Evolutionary conservation across 805 yeast genomes (phyloP), one percentile per base, ranked within the genome.

Genomic region (Suhomyces emberorum): DNA sequence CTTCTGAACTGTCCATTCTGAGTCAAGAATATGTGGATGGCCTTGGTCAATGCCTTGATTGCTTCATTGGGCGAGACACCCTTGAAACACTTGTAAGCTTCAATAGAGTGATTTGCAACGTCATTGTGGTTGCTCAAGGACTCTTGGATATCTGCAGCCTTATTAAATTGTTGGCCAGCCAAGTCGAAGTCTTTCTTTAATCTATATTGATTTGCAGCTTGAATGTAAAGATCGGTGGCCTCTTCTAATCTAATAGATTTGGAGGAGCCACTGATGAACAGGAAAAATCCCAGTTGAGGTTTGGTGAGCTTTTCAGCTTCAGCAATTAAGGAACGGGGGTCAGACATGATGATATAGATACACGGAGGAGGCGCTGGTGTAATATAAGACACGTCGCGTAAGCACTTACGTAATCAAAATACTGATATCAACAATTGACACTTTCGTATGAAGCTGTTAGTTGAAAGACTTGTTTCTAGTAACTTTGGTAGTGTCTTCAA

Each of bases 1-100:
- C 98, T 74, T 58, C 98, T 79, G 65, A 93, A 93, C 59, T 91
- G 96, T 9, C 99, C 99, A 49, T 86, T 79, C 44, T 79, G 73
- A 1, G 95, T 88, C 44, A 67, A 63, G 60, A 89, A 91, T 55
- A 87, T 73, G 44, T 78, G 81, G 42, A 91, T 81, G 0, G 98
- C 96, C 49, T 74, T 75, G 39, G 76, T 74, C 44, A 93, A 69
- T 4, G 87, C 79, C 35, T 81, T 74, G 3, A 88, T 95, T 7
- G 95, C 95, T 35, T 78, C 84, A 8, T 66, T 69, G 3, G 88
- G 93, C 23, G 83, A 80, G 37, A 79, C 83, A 28, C 78, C 71
- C 51, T 83, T 81, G 63, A 76, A 93, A 23, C 89, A 78, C 55
- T 93, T 93, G 67, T 78, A 93, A 0, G 96, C 95, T 53, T 91